Percentiles rank a stretch among this genome's conserved stretches.
Evolutionary conservation across 495 filamentous ascomycete genomes (phyloP).

Genomic region (Xylaria flabelliformis): DNA sequence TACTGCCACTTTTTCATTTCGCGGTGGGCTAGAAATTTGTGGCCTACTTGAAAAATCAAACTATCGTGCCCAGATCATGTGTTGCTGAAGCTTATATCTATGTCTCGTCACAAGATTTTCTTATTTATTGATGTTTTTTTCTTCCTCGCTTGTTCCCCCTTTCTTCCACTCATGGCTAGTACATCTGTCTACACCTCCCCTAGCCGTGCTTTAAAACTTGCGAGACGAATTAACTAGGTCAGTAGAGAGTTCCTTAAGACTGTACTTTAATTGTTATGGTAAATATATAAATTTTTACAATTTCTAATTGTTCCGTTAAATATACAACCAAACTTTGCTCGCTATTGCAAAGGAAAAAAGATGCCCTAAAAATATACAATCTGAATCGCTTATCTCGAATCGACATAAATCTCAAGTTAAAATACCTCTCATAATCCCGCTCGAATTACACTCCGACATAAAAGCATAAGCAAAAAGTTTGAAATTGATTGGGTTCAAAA

Average conservation of each 20-base stretch:
- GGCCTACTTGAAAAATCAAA: background rate
- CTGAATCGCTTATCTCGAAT: constrained; percentile 34
- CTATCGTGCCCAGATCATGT: background rate
- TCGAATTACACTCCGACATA: background rate
- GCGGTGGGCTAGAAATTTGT: constrained; percentile 46
- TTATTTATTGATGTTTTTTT: background rate
- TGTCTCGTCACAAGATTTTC: background rate
- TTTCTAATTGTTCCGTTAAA: background rate
- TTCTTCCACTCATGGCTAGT: background rate
- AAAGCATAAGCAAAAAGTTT: background rate
- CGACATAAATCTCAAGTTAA: background rate
- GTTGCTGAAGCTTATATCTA: background rate
- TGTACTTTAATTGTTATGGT: background rate
- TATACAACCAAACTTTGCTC: background rate
- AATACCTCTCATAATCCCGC: background rate
- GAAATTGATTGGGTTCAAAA: background rate
- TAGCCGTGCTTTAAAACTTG: background rate
- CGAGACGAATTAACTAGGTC: background rate
- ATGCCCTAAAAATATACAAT: background rate
- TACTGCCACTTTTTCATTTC: constrained; percentile 74
- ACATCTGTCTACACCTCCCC: background rate
- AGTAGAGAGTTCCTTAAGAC: background rate
- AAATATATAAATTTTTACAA: background rate
- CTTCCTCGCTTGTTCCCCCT: background rate
- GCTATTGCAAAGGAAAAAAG: background rate